Base-by-base conservation (phyloP, 257 asterid species). In the Solanum ossicruentum region DNA sequence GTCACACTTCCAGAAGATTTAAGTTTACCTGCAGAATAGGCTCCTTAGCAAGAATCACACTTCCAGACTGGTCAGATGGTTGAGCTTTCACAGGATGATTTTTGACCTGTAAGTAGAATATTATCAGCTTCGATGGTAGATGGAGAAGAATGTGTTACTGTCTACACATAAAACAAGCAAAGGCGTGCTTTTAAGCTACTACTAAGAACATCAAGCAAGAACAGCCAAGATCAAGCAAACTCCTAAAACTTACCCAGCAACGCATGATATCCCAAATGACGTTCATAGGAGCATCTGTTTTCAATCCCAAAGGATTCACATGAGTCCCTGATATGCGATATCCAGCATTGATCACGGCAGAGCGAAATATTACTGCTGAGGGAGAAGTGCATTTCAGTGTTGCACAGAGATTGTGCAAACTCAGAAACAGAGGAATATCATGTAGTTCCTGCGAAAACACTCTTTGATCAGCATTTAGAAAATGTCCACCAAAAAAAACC, bases 191-290 rank as follows among this genome's bases (percentile, higher is more conserved):
- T 75, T 49, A 51, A 77, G 63, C 82, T 51, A 23, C 43, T 78
- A 16, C 17, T 2, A 77, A 77, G 82, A 77, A 51, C 4, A 77
- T 49, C 82, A 51, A 52, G 65, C 65, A 52, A 52, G 82, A 51
- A n/a, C 18, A 52, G 65, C 82, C 82, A 47, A 5, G 60, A 47
- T 69, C 32, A 69, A 66, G 43, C 52, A 58, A 86, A 9, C 20
- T 17, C 41, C 2, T 12, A 67, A 28, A 81, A 69, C 91, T 88
- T 90, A 97, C 99, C 99, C 99, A 97, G 88, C 98, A 97, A 49
- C 99, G 98, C 99, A 97, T 97, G 16, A 97, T 94, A 88, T 97
- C 99, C 99, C 98, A 97, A 73, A 97, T 90, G 66, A 95, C 97
- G 58, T 97, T 91, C 99, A 97, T 97, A 26, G 99, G 99, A 86